A percentile compares a stretch with the other conserved stretches of the same genome.
Conservation (phyloP, 2,329 filamentous ascomycete genomes). For the Fusarium camptoceras region DNA sequence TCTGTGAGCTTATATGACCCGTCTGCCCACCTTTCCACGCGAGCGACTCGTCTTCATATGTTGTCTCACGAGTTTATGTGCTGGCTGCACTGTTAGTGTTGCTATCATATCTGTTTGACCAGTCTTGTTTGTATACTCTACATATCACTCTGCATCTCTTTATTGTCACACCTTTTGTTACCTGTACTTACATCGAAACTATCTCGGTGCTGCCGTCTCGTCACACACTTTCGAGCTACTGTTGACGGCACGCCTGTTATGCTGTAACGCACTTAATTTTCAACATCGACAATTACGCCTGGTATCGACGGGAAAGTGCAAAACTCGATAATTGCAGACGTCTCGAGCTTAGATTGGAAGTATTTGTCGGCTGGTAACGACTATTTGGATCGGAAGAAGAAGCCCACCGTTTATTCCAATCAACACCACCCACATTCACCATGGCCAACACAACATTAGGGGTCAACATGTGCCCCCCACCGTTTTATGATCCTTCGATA, state of each 20-base stretch:
- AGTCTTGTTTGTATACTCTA: conserved; percentile 28
- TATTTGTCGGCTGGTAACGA: background rate
- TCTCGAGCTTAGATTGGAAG: background rate
- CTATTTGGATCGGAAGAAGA: conserved; percentile 11
- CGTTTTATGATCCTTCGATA: conserved; percentile 73
- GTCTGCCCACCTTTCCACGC: conserved; percentile 43
- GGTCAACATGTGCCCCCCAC: conserved; percentile 68
- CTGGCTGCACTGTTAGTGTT: conserved; percentile 19
- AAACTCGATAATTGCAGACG: conserved; percentile 2
- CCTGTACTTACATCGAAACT: conserved; percentile 20
- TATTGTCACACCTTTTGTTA: conserved; percentile 11
- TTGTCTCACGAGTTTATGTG: conserved; percentile 33
- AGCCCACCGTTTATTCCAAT: conserved; percentile 3
- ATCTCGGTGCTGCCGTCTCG: conserved; percentile 14
- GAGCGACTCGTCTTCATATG: conserved; percentile 26
- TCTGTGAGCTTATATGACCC: conserved; percentile 48
- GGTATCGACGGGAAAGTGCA: conserved; percentile 3
- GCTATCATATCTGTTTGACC: conserved; percentile 17
- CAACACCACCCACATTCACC: conserved; percentile 12
- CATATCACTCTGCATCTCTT: conserved; percentile 8
- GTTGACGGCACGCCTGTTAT: conserved; percentile 11
- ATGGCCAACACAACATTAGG: conserved; percentile 55
- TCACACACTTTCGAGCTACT: conserved; percentile 14
- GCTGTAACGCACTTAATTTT: conserved; percentile 5
- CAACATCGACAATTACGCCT: background rate